Percentiles rank a stretch among this genome's conserved stretches.
Conservation (phyloP, 352 stramenopile species). For the Phytopythium helicoides region DNA sequence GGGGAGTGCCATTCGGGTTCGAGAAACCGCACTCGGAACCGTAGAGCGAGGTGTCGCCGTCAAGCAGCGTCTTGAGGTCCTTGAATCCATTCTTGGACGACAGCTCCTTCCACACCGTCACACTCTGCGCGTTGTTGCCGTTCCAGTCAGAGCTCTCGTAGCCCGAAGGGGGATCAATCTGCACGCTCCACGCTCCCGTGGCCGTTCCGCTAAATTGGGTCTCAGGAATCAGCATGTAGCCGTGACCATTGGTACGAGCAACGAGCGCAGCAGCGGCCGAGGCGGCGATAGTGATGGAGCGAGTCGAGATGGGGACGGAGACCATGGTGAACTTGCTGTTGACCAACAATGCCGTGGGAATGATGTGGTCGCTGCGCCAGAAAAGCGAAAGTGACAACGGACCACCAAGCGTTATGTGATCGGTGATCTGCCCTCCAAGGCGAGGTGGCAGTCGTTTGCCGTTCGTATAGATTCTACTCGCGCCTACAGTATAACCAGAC, state of each 20-base stretch:
- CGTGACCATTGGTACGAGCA: constrained; percentile 12
- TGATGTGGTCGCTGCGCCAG: too few relatives aligned
- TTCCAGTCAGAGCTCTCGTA: constrained; percentile 17
- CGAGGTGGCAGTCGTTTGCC: too few relatives aligned
- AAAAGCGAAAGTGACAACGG: too few relatives aligned
- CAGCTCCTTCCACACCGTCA: constrained; percentile 7
- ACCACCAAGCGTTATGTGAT: too few relatives aligned
- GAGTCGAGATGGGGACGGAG: background rate
- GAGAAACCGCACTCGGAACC: constrained; percentile 21
- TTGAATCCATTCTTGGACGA: too few relatives aligned
- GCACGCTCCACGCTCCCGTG: constrained; percentile 15
- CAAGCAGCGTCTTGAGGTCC: constrained; percentile 22
- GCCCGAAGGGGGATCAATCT: constrained; percentile 16
- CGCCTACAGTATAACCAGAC: too few relatives aligned
- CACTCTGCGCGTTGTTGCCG: constrained; percentile 9
- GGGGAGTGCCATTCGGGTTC: constrained; percentile 11
- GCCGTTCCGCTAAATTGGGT: constrained; percentile 14
- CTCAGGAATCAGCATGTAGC: constrained; percentile 21
- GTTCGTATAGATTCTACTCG: too few relatives aligned
- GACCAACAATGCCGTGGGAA: too few relatives aligned
- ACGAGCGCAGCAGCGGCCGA: constrained; percentile 8
- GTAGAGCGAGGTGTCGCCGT: constrained; percentile 18
- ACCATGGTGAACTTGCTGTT: too few relatives aligned
- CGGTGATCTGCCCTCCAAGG: too few relatives aligned
- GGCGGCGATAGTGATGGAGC: constrained; percentile 1